Conservation (phyloP, 805 yeast species). For the Yamadazyma insecticola region DNA sequence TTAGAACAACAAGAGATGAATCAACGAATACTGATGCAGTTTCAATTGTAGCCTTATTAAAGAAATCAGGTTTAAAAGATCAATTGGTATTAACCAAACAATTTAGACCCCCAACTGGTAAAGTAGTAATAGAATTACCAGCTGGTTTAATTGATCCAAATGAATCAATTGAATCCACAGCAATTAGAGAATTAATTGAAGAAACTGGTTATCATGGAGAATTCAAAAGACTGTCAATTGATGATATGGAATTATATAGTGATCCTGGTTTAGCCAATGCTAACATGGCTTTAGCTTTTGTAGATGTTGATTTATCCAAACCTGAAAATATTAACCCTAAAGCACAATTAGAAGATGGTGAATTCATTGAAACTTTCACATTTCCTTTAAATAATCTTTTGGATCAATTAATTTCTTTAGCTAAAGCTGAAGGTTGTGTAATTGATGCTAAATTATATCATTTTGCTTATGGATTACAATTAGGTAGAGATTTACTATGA, state of each 20-base stretch:
- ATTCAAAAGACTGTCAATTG: constrained; percentile 29
- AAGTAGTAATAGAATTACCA: constrained; percentile 88
- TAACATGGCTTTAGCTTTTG: constrained; percentile 72
- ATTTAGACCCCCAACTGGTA: constrained; percentile 87
- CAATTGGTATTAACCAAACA: constrained; percentile 72
- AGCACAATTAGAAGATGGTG: constrained; percentile 82
- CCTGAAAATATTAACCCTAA: constrained; percentile 64
- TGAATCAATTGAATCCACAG: constrained; percentile 74
- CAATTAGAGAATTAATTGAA: constrained; percentile 81
- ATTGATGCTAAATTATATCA: constrained; percentile 87
- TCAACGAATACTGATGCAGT: constrained; percentile 76
- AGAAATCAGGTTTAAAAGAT: constrained; percentile 38
- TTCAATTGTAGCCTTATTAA: constrained; percentile 74
- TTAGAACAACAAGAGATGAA: constrained; percentile 66
- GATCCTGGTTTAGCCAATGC: constrained; percentile 91
- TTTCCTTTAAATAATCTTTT: constrained; percentile 61
- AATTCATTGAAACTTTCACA: constrained; percentile 84
- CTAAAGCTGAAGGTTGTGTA: constrained; percentile 57
- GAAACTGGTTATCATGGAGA: constrained; percentile 90
- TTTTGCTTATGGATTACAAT: constrained; percentile 81
- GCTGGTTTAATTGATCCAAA: constrained; percentile 90
- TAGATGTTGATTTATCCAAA: constrained; percentile 66
- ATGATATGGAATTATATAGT: constrained; percentile 45
- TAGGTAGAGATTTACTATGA: too few relatives aligned
- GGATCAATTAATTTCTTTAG: constrained; percentile 47